Percentiles rank a stretch among this genome's conserved stretches.
These are phyloP conservation scores for Ogataea populi-albae DNA, from an alignment of 805 yeast species.

Conservation along the genomic window DNA sequence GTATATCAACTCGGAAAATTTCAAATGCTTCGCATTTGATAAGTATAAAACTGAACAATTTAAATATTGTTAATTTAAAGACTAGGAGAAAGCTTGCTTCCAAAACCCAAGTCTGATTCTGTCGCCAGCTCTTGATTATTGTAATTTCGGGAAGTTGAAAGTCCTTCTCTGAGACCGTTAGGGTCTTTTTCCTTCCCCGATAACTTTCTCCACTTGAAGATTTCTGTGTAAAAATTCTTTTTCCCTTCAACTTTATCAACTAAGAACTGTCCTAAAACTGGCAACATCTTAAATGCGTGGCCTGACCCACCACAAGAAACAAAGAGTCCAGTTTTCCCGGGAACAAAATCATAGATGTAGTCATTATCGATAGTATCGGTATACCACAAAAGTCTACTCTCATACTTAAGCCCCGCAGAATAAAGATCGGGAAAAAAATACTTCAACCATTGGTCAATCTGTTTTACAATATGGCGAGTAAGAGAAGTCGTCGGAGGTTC, in stretches of 20 bases:
- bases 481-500: no score
- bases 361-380: slow-evolving; percentile 30
- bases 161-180: slow-evolving; percentile 22
- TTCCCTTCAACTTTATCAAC: slow-evolving; percentile 32
- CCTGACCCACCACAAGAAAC: slow-evolving; percentile 33
- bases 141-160: slow-evolving; percentile 7
- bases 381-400: slow-evolving; percentile 25
- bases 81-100: no score
- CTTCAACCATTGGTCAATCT: no score
- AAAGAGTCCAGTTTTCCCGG: slow-evolving; percentile 21
- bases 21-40: no score
- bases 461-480: no score
- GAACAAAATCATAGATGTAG: slow-evolving; percentile 29
- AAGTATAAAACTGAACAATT: no score
- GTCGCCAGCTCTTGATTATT: slow-evolving; percentile 10
- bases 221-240: slow-evolving; percentile 24
- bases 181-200: slow-evolving; percentile 19
- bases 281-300: slow-evolving; percentile 32
- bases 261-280: slow-evolving; percentile 26
- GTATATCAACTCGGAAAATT: no score
- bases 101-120: slow-evolving; percentile 7
- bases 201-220: slow-evolving; percentile 32
- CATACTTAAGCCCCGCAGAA: slow-evolving; percentile 17
- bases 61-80: no score
- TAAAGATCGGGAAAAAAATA: slow-evolving; percentile 24